phyloP scores from a whole-genome alignment of 768 basidiomycete species.

The Leccinum subgranulosum region DNA sequence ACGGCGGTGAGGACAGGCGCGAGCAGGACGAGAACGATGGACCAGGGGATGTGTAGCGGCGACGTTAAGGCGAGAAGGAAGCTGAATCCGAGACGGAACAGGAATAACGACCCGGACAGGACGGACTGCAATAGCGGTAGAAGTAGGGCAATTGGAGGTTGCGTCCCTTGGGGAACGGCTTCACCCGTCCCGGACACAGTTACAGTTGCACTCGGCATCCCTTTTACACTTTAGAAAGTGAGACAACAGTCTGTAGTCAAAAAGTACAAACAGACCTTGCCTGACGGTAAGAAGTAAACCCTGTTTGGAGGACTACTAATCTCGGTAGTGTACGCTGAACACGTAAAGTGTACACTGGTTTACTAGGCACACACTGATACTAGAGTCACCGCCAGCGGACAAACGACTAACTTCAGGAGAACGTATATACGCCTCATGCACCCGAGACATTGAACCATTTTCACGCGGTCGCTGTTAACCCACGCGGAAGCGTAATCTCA shows the following conservation, averaged over 20 bases:
- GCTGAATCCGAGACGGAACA: constrained; percentile 14
- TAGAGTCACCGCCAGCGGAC: too few species aligned
- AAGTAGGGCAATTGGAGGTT: constrained; percentile 25
- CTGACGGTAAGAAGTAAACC: not conserved
- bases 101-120: constrained; percentile 7
- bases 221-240: not conserved
- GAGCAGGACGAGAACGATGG: constrained; percentile 38
- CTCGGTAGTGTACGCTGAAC: not conserved
- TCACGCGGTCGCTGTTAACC: too few species aligned
- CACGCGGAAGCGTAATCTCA: not conserved
- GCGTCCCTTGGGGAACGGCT: not conserved
- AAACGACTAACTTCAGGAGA: too few species aligned
- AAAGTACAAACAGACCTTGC: not conserved
- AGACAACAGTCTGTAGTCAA: too few species aligned
- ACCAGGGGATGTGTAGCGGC: constrained; percentile 25
- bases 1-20: constrained; percentile 43
- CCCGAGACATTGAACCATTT: not conserved
- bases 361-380: too few species aligned
- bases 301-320: not conserved
- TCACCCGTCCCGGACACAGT: not conserved
- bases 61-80: constrained; percentile 9
- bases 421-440: too few species aligned
- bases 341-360: too few species aligned
- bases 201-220: constrained; percentile 7
- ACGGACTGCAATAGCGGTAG: constrained; percentile 17